phyloP scores from a whole-genome alignment of 2,329 filamentous ascomycete genomes.

The Cordyceps pruinosa region DNA sequence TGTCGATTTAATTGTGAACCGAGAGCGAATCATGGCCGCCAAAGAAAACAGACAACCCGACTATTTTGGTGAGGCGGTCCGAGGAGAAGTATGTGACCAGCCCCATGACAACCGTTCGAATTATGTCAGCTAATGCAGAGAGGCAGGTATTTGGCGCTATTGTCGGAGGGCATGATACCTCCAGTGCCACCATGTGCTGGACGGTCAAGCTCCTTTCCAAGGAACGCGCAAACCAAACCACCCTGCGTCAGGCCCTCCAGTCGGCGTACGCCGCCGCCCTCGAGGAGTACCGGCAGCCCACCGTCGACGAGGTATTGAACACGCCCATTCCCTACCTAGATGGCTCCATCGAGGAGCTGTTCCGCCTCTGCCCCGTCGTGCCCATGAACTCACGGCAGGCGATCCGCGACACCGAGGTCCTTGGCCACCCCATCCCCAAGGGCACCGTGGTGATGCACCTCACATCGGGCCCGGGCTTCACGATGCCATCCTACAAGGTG shows the following conservation, averaged over 20 bases:
- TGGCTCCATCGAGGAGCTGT: slow-evolving; percentile 30
- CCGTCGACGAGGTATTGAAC: slow-evolving; percentile 22
- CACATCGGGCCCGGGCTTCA: slow-evolving; percentile 21
- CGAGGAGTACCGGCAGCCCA: slow-evolving; percentile 15
- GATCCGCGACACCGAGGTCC: slow-evolving; percentile 24
- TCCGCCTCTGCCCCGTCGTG: slow-evolving; percentile 23
- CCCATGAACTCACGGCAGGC: slow-evolving; percentile 24
- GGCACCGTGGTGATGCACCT: slow-evolving; percentile 26
- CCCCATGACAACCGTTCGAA: neutral
- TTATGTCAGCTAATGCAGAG: neutral
- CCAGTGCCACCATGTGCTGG: slow-evolving; percentile 19
- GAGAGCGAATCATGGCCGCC: neutral
- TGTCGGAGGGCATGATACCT: slow-evolving; percentile 22
- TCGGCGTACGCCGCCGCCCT: slow-evolving; percentile 17
- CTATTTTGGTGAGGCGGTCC: neutral
- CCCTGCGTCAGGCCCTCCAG: slow-evolving; percentile 20
- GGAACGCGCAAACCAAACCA: slow-evolving; percentile 20
- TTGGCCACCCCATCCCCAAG: slow-evolving; percentile 28
- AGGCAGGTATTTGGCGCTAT: slow-evolving; percentile 20
- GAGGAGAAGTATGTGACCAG: neutral
- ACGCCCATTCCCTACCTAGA: slow-evolving; percentile 29
- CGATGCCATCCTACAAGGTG: slow-evolving; percentile 16
- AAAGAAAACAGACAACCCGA: neutral
- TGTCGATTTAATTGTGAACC: neutral
- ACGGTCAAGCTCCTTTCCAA: slow-evolving; percentile 19